Evolutionary conservation across 176 grass and related monocot species (phyloP).

Genomic region (Oryza australiensis): DNA sequence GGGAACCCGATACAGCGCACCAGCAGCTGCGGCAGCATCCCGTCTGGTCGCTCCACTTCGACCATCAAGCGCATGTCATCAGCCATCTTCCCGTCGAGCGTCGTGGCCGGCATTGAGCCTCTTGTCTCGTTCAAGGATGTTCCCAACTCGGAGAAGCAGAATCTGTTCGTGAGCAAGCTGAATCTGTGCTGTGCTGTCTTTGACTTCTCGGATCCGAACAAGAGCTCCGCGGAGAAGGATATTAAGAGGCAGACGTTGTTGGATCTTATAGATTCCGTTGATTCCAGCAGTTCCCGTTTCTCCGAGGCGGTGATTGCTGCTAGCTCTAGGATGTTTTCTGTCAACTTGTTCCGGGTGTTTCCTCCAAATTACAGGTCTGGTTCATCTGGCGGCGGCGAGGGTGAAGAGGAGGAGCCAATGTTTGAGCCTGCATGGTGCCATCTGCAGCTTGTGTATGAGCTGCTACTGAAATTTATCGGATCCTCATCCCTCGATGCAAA

Average conservation of each 20-base stretch:
- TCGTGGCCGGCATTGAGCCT: constrained; percentile 88
- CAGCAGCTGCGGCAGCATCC: constrained; percentile 57
- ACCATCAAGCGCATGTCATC: constrained; percentile 93
- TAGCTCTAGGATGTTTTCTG: constrained; percentile 80
- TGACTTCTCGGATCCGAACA: constrained; percentile 93
- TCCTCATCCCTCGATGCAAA: constrained; percentile 83
- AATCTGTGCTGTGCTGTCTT: constrained; percentile 80
- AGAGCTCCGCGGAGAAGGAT: constrained; percentile 82
- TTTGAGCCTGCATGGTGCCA: constrained; percentile 95
- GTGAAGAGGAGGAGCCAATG: constrained; percentile 90
- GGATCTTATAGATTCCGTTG: constrained; percentile 85
- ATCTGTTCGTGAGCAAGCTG: constrained; percentile 88
- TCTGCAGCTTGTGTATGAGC: constrained; percentile 95
- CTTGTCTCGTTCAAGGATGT: constrained; percentile 90
- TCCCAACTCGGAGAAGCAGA: constrained; percentile 70
- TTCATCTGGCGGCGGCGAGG: constrained; percentile 62
- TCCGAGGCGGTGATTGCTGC: constrained; percentile 67
- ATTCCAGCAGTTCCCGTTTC: constrained; percentile 50
- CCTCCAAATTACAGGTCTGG: constrained; percentile 65
- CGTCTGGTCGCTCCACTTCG: constrained; percentile 44
- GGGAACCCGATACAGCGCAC: constrained; percentile 53
- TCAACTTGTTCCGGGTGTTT: constrained; percentile 87
- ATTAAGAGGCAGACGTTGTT: constrained; percentile 84
- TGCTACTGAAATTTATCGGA: constrained; percentile 87
- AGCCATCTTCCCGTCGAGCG: constrained; percentile 86